Base-by-base conservation (phyloP, 1,139 yeast species). In the Yamadazyma atmosphaerica region DNA sequence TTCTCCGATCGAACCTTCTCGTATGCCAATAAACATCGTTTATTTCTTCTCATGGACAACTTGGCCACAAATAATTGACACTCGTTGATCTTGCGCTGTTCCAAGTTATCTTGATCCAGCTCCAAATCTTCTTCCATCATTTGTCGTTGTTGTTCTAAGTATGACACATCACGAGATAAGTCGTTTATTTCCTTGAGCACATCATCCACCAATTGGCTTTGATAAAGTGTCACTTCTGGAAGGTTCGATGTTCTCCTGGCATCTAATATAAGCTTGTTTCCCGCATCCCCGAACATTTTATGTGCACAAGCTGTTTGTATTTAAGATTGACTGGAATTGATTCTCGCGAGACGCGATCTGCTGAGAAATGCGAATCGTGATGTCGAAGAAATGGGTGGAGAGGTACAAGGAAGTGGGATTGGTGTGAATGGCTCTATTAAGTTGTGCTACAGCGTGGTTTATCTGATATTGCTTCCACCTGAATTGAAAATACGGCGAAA, bases 211-310 rank as follows among this genome's bases (percentile, higher is more conserved):
- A 86, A 61, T 28, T 86, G 95, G 12, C 81, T 79, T 47, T 85
- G 89, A 58, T 83, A 89, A 8, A 79, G 61, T 0, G 98, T 92
- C 1, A 92, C 57, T 16, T 73, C 75, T 7, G 83, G 83, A 31
- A 92, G 66, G 33, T 78, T 77, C 42, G 74, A 72, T 0, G 95
- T 72, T 48, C 98, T 68, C 48, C 89, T 85, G 11, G 98, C 94
- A 46, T 92, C 98, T 30, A 82, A 70, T 3, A 87, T 74, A 19
- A 92, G 77, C 56, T 92, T 92, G 43, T 81, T 78, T 1, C 94
- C 96, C 3, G 77, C 56, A 51, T 90, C 98, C 24, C 98, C 98
- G 54, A 87, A 86, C 98, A 92, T 92, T 19, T 24, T 11, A 9
- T 11, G 10, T 18, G 15, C 8, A 6, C 4, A 5, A 7, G 5